phyloP scores from a whole-genome alignment of 805 yeast species.

The Candida morakotiae region DNA sequence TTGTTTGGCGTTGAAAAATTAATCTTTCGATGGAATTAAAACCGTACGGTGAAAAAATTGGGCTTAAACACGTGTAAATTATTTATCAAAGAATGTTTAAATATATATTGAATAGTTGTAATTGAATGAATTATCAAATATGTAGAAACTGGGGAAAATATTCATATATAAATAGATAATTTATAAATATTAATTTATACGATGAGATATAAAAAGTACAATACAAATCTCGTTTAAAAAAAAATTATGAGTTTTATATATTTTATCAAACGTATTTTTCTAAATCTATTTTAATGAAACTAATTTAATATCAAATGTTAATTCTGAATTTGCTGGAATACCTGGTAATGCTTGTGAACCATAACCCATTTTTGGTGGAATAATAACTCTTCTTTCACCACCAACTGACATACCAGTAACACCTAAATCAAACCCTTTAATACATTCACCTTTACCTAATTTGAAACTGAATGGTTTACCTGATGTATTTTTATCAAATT shows the following conservation, averaged over 20 bases:
- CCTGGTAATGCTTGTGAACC: conserved; percentile 95
- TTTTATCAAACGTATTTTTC: background rate
- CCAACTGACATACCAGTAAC: conserved; percentile 98
- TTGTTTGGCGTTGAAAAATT: no score
- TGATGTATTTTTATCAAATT: conserved; percentile 92
- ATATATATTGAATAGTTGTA: no score
- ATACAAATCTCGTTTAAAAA: background rate
- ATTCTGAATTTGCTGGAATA: conserved; percentile 94
- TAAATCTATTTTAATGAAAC: conserved; percentile 71
- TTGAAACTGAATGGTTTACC: conserved; percentile 94
- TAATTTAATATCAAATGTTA: conserved; percentile 93
- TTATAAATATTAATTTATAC: no score
- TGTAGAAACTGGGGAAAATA: no score
- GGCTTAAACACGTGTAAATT: no score
- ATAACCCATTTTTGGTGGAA: conserved; percentile 95
- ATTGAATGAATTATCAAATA: no score
- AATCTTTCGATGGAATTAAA: background rate
- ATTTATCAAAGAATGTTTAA: no score
- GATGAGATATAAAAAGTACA: background rate
- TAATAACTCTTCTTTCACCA: conserved; percentile 96
- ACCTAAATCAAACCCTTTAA: conserved; percentile 98
- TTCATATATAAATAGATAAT: no score
- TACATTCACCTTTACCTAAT: conserved; percentile 96
- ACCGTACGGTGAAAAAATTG: background rate
- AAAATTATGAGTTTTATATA: background rate